Base-by-base conservation (phyloP, 495 filamentous ascomycete species). In the Penicillium roqueforti region DNA sequence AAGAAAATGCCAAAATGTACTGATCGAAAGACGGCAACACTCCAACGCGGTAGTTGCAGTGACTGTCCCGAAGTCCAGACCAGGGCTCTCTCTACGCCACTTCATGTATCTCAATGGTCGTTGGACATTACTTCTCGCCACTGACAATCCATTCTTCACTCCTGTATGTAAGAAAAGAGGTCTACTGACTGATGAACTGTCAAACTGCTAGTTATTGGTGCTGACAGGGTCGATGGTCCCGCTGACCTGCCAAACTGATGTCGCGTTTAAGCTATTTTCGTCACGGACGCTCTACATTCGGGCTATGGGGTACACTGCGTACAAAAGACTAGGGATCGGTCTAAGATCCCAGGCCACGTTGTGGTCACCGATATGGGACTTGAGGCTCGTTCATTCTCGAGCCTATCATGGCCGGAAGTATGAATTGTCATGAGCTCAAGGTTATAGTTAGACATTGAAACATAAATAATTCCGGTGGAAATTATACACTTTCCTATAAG, bases 111-210 rank as follows among this genome's bases (percentile, higher is more conserved):
- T n/a, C 19, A 20, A 45, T 47, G 48, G 54, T 60, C 49, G 58
- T 57, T 13, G 22, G 29, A 19, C 25, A 29, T n/a, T 16, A 14
- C 13, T 22, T 49, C 54, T 57, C 9, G 49, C 49, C 58, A 57
- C 54, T 50, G 41, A 36, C 53, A 42, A 44, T 41, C 7, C 11
- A 42, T 28, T 22, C 8, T 43, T 26, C 6, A 43, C 40, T 40
- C 19, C 6, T 31, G 26, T 34, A n/a, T n/a, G 19, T 31, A 11
- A 41, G 19, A 51, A 6, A 6, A 6, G n/a, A 53, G 43, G 34
- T 49, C 57, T 50, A 63, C 61, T 64, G 63, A 63, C 60, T 51
- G 63, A 64, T 67, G 61, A 64, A 60, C 41, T 67, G 63, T 67
- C 61, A 49, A 55, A 61, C 42, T 42, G 22, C 37, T 37, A 31